Base-by-base conservation (phyloP, 768 basidiomycete genomes). In the Rhizopogon salebrosus region DNA sequence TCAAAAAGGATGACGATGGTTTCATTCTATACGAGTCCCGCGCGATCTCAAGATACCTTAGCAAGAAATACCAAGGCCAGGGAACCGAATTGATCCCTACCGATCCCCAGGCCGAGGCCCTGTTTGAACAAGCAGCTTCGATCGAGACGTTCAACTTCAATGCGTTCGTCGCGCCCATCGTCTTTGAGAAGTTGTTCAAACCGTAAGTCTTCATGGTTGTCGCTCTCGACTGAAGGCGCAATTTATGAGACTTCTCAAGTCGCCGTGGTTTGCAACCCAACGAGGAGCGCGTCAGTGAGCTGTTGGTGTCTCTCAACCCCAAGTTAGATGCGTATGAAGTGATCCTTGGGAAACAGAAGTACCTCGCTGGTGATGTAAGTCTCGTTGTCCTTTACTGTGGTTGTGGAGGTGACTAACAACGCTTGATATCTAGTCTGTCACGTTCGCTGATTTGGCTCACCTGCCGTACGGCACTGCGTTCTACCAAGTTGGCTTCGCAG, bases 11-110 rank as follows among this genome's bases (percentile, higher is more conserved):
- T 48, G 84, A 87, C 23, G 83, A 82, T 37, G 85, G 83, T 4
- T 80, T 85, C 65, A 69, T 77, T 51, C 57, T 89, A 24, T 86
- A 75, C 63, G 84, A 85, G 60, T 77, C 76, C 37, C 79, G 83
- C 13, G 84, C 84, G 1, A 85, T 87, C 55, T 64, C 61, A 35
- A 76, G 80, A 13, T 89, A 87, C 62, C 60, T 87, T 58, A 77
- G 72, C 34, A 63, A 65, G 36, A 85, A 85, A 64, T 80, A 82
- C 58, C 62, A 75, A 6, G 53, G 68, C 45, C 75, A 82, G 54
- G 82, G 82, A 20, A 71, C 76, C 4, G 53, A 64, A 11, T 72
- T 87, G 29, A 68, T 83, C 26, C 85, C 86, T 4, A 60, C 61
- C 23, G 73, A 74, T 57, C 57, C 59, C 34, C 62, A 68, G 60